Percentiles rank a stretch among this genome's conserved stretches.
Evolutionary conservation across 2,329 filamentous ascomycete species (phyloP).

Genomic region (Xylariaceae sp.): DNA sequence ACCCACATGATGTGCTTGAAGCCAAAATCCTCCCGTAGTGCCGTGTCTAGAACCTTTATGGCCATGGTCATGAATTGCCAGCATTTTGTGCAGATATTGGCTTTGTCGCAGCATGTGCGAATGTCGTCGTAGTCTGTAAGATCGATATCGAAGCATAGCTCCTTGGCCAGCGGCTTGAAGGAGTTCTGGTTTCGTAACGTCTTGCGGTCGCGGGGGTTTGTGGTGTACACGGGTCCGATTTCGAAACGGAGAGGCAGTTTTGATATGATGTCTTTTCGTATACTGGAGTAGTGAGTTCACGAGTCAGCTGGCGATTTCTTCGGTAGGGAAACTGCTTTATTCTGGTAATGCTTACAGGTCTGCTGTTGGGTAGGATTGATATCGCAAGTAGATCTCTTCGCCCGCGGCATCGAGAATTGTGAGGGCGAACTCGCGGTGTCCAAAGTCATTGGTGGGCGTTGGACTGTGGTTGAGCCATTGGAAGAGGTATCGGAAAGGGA

Average conservation of each 20-base stretch:
- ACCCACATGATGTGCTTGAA: constrained; percentile 98
- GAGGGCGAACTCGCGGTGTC: constrained; percentile 92
- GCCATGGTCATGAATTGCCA: constrained; percentile 99
- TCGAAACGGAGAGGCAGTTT: constrained; percentile 93
- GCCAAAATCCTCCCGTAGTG: constrained; percentile 89
- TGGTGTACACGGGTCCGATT: constrained; percentile 94
- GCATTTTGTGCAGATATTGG: constrained; percentile 90
- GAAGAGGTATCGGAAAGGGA: constrained; percentile 91
- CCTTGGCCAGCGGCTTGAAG: constrained; percentile 86
- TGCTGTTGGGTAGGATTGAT: constrained; percentile 65
- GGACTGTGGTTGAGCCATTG: constrained; percentile 97
- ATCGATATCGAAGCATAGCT: constrained; percentile 98
- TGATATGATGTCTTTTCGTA: constrained; percentile 87
- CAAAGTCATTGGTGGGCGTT: constrained; percentile 81
- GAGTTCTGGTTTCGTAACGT: constrained; percentile 70
- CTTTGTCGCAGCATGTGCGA: constrained; percentile 89
- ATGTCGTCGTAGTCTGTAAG: constrained; percentile 98
- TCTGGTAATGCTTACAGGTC: constrained; percentile 44
- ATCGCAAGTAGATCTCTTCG: constrained; percentile 80
- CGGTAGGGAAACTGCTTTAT: no score
- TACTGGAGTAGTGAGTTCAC: constrained; percentile 40
- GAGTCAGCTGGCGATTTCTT: no score
- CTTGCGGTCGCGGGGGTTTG: constrained; percentile 92
- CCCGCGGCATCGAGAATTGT: constrained; percentile 67
- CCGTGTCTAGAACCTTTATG: constrained; percentile 86